Evolutionary conservation across 2,329 filamentous ascomycete genomes (phyloP).

Genomic region (Volutella citrinella): DNA sequence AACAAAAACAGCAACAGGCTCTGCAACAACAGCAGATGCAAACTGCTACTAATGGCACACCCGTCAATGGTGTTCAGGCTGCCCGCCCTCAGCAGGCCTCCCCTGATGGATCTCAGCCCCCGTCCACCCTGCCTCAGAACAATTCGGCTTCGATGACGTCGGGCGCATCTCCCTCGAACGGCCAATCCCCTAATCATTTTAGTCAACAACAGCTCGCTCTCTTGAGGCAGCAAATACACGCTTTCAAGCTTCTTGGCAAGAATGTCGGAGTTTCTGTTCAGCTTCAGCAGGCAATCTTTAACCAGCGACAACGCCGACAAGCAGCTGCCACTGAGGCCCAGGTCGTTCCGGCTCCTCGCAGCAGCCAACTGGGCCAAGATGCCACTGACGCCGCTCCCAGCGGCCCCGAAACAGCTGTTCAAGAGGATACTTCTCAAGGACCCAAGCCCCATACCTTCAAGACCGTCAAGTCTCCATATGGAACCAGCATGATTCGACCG

Average conservation of each 20-base stretch:
- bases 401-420: conserved; percentile 31
- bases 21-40: conserved; percentile 47
- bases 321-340: conserved; percentile 50
- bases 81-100: conserved; percentile 37
- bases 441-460: conserved; percentile 59
- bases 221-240: conserved; percentile 81
- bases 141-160: conserved; percentile 30
- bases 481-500: conserved; percentile 47
- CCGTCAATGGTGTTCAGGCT: conserved; percentile 47
- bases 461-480: conserved; percentile 73
- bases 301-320: conserved; percentile 64
- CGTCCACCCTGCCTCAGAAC: conserved; percentile 28
- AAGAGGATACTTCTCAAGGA: conserved; percentile 29
- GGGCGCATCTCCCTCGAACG: conserved; percentile 28
- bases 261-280: conserved; percentile 76
- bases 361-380: conserved; percentile 29
- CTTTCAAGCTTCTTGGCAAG: conserved; percentile 87
- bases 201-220: conserved; percentile 74
- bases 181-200: conserved; percentile 56
- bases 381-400: conserved; percentile 34
- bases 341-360: conserved; percentile 28
- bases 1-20: conserved; percentile 34
- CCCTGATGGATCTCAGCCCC: conserved; percentile 29
- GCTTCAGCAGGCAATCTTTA: conserved; percentile 81
- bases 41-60: conserved; percentile 51